These are phyloP conservation scores for Alternaria incomplexa DNA, from an alignment of 2,329 filamentous ascomycete genomes.

Conservation along the genomic window DNA sequence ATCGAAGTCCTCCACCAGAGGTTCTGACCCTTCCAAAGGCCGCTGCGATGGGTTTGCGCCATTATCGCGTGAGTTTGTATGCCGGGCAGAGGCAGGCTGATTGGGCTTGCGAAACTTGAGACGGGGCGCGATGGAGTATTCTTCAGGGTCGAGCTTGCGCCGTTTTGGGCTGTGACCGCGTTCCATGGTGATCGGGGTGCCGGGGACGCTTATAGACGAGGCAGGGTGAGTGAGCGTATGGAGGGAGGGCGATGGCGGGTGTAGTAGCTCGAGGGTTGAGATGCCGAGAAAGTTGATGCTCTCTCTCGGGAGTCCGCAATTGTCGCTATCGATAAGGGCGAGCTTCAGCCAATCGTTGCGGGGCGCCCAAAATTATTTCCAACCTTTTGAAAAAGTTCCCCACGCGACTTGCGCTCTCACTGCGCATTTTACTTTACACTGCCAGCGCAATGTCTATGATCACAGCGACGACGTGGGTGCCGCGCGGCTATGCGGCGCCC, in stretches of 20 bases:
- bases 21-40: constrained; percentile 68
- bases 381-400: constrained; percentile 17
- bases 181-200: constrained; percentile 36
- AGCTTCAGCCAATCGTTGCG: constrained; percentile 28
- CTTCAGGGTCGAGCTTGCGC: constrained; percentile 69
- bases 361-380: constrained; percentile 23
- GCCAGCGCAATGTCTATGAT: constrained; percentile 60
- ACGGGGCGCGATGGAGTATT: constrained; percentile 61
- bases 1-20: constrained; percentile 69
- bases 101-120: constrained; percentile 51
- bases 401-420: constrained; percentile 16
- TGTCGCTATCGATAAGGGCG: constrained; percentile 22
- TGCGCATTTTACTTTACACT: constrained; percentile 5
- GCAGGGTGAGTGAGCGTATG: background rate
- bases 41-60: constrained; percentile 56
- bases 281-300: constrained; percentile 5
- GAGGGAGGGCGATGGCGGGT: background rate
- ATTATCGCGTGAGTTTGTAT: constrained; percentile 40
- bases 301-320: constrained; percentile 30
- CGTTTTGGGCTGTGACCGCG: constrained; percentile 64
- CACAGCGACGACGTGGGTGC: constrained; percentile 61
- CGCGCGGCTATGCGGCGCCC: constrained; percentile 57
- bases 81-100: constrained; percentile 43
- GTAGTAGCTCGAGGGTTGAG: background rate
- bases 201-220: background rate